Percentiles rank a stretch among this genome's conserved stretches.
These are phyloP conservation scores for Aspergillus floridensis DNA, from an alignment of 2,329 filamentous ascomycete species.

Conservation along the genomic window DNA sequence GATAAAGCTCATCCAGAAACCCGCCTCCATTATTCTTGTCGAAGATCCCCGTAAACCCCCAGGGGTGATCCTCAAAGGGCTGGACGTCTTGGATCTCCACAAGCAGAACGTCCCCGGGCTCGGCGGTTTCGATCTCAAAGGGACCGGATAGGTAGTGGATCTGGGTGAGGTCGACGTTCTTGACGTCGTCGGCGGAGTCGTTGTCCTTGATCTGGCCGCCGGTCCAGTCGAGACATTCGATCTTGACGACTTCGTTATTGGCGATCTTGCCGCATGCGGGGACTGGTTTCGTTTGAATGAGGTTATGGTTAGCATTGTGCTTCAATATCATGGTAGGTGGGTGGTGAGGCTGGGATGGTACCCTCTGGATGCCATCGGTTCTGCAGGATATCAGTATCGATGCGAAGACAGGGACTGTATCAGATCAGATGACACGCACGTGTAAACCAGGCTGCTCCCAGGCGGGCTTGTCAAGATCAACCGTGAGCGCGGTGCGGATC, in stretches of 20 bases:
- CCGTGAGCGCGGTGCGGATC: constrained; percentile 70
- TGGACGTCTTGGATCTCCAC: constrained; percentile 94
- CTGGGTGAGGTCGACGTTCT: constrained; percentile 77
- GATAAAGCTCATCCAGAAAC: constrained; percentile 84
- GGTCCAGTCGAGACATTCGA: constrained; percentile 83
- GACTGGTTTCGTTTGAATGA: constrained; percentile 50
- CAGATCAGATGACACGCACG: constrained; percentile 48
- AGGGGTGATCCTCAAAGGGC: constrained; percentile 78
- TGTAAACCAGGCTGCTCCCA: constrained; percentile 68
- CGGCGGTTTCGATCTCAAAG: constrained; percentile 79
- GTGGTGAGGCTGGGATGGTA: constrained; percentile 39
- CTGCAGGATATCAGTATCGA: constrained; percentile 43
- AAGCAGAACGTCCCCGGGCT: constrained; percentile 79
- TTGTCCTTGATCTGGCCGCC: constrained; percentile 82
- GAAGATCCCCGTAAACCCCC: constrained; percentile 88
- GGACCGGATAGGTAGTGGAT: constrained; percentile 88
- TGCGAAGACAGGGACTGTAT: neutral
- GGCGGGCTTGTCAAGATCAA: constrained; percentile 70
- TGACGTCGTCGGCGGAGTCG: constrained; percentile 83
- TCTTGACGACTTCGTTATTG: constrained; percentile 84
- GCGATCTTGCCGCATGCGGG: constrained; percentile 71
- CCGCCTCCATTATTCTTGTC: constrained; percentile 78
- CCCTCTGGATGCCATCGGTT: constrained; percentile 94
- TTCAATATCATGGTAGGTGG: neutral
- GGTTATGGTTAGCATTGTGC: neutral